Evolutionary conservation across 2,329 filamentous ascomycete genomes (phyloP).

Genomic region (Fusarium penzigii): DNA sequence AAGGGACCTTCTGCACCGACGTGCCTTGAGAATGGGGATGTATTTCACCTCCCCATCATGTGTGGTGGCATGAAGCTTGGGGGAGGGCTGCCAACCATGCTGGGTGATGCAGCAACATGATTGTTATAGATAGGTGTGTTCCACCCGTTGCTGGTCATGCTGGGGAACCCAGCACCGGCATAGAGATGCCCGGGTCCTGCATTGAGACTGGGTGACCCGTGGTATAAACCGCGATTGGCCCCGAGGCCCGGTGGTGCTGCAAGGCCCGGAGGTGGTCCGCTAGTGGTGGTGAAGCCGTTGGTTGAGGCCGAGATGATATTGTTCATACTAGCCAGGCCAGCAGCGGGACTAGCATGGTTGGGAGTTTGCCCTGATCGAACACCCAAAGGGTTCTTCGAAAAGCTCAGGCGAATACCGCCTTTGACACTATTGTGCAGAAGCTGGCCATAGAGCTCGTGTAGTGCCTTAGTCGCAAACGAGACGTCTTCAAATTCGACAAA

Average conservation of each 20-base stretch:
- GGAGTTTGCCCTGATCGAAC: conserved; percentile 77
- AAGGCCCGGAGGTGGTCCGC: conserved; percentile 80
- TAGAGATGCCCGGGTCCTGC: conserved; percentile 14
- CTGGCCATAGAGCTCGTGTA: conserved; percentile 86
- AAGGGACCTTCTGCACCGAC: too few relatives aligned
- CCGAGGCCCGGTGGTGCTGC: conserved; percentile 71
- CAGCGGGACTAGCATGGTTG: conserved; percentile 38
- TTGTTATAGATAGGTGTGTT: conserved; percentile 22
- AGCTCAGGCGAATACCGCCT: conserved; percentile 91
- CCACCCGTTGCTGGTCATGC: conserved; percentile 24
- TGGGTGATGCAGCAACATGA: conserved; percentile 10
- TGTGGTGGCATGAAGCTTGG: conserved; percentile 33
- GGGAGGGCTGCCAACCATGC: conserved; percentile 21
- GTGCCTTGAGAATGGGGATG: too few relatives aligned
- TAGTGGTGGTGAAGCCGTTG: conserved; percentile 66
- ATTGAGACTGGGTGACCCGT: conserved; percentile 21
- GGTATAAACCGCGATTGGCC: conserved; percentile 26
- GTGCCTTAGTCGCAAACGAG: conserved; percentile 85
- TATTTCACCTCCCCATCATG: conserved; percentile 36
- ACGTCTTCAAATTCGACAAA: conserved; percentile 98
- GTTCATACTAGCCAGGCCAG: conserved; percentile 55
- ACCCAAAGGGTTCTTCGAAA: conserved; percentile 95
- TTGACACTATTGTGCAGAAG: conserved; percentile 89
- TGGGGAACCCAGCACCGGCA: conserved; percentile 17
- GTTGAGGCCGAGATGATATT: conserved; percentile 53